Evolutionary conservation across 2,329 filamentous ascomycete genomes (phyloP), one percentile per base, ranked within the genome.

Genomic region (Emmonsiellopsis sp.): DNA sequence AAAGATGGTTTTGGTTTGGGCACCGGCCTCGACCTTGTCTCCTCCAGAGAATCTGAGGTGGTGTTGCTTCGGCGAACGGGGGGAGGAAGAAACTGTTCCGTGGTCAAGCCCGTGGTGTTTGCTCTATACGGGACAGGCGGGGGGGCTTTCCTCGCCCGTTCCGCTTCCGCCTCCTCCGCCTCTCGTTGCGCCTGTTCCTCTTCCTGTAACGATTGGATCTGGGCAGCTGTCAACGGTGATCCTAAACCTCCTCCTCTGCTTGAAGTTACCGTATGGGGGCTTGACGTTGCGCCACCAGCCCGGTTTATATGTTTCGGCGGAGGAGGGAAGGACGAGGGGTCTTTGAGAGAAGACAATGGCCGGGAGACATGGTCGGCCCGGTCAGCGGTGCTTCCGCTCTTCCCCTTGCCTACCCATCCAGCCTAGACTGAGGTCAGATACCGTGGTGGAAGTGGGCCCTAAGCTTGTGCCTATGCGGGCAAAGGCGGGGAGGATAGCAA

Each of bases 311-410:
- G 86, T 62, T 82, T 91, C 0, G 90, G 90, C 30, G 90, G 90
- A 26, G 89, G 88, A 2, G 81, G 89, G 66, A 95, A 95, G 13
- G 82, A 80, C 1, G 81, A 69, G 1, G 89, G 90, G 65, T 95
- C 89, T 65, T 82, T 84, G 32, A 95, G 77, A 3, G 81, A 77
- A 7, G 82, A 76, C 43, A 94, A 72, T 1, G 90, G 89, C 13
- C 77, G 76, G 6, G 80, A 78, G 51, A 78, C 71, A 58, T 82
- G 81, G 26, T 78, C 73, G 35, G 67, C 59, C 42, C 67, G 63
- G 34, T 79, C 71, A 43, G 44, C 32, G 53, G 65, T 63, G 41
- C 70, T 66, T 13, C 68, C 59, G 54, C 75, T 69, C 56, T 79
- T 75, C 53, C 78, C 73, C 66, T 80, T 77, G 47, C 81, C 79